phyloP scores from a whole-genome alignment of 352 stramenopile species.

The Globisporangium perplexum region DNA sequence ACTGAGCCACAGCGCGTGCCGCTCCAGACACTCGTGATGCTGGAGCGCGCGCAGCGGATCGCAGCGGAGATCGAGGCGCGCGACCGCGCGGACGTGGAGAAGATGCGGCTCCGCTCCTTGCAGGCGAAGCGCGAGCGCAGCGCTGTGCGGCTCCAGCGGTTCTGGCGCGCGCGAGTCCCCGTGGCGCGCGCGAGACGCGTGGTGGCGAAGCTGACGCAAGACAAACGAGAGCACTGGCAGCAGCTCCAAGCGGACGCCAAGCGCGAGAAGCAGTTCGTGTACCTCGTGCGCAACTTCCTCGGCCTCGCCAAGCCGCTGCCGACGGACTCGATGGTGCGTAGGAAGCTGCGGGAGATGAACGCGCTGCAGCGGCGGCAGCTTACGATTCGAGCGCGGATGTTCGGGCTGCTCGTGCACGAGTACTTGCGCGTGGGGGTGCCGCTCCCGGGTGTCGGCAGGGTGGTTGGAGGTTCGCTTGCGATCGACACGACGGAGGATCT shows the following conservation, averaged over 20 bases:
- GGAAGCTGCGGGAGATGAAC: conserved; percentile 44
- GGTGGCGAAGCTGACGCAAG: conserved; percentile 11
- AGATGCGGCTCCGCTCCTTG: conserved; percentile 26
- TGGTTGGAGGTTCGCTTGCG: conserved; percentile 19
- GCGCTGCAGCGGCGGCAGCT: conserved; percentile 39
- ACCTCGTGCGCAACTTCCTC: conserved; percentile 28
- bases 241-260: conserved; percentile 28
- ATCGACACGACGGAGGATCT: conserved; percentile 44
- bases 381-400: conserved; percentile 38
- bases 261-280: conserved; percentile 26
- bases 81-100: conserved; percentile 40
- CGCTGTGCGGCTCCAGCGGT: conserved; percentile 39
- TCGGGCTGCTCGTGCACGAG: conserved; percentile 47
- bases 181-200: conserved; percentile 29
- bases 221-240: conserved; percentile 32
- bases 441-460: conserved; percentile 34
- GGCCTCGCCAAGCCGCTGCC: conserved; percentile 30
- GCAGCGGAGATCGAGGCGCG: conserved; percentile 30
- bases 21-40: conserved; percentile 38
- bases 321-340: conserved; percentile 33
- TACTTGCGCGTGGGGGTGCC: conserved; percentile 63
- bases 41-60: conserved; percentile 26
- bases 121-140: conserved; percentile 20
- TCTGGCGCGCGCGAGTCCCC: conserved; percentile 33
- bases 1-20: conserved; percentile 18